These are phyloP conservation scores for Panicum miliaceum DNA, from an alignment of 176 grass and related monocot species.

Conservation along the genomic window DNA sequence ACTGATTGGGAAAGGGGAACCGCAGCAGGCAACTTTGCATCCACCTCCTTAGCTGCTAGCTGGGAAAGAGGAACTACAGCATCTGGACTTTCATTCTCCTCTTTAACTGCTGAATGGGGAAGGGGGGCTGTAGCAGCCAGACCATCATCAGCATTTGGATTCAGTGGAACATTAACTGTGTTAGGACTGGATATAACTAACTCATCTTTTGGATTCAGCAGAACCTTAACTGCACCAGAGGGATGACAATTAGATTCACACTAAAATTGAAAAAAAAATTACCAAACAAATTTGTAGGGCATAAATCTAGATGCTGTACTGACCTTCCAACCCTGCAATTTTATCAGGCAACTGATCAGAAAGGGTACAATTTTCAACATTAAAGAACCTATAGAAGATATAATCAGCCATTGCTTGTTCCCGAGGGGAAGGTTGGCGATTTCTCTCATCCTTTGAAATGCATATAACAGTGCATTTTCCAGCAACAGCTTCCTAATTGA, in stretches of 20 bases:
- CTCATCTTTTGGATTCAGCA: conserved; percentile 69
- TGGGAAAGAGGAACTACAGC: conserved; percentile 34
- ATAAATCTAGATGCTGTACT: conserved; percentile 35
- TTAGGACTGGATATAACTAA: conserved; percentile 23
- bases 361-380: conserved; percentile 61
- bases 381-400: conserved; percentile 79
- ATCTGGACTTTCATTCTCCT: conserved; percentile 36
- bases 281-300: conserved; percentile 18
- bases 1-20: background rate
- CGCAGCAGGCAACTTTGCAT: conserved; percentile 1
- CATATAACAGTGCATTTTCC: conserved; percentile 92
- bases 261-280: conserved; percentile 13
- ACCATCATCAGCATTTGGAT: conserved; percentile 28
- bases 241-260: conserved; percentile 10
- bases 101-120: conserved; percentile 10
- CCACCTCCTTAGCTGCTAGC: conserved; percentile 23
- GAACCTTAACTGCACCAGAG: conserved; percentile 53
- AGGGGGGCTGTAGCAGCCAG: conserved; percentile 4
- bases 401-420: conserved; percentile 74
- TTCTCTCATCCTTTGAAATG: conserved; percentile 74
- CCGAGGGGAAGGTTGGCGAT: conserved; percentile 64
- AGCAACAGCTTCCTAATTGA: conserved; percentile 75
- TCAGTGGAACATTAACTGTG: background rate
- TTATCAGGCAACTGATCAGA: conserved; percentile 62
- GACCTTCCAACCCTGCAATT: conserved; percentile 65